Base-by-base conservation (phyloP, 352 stramenopile genomes). In the Pythium periplocum region DNA sequence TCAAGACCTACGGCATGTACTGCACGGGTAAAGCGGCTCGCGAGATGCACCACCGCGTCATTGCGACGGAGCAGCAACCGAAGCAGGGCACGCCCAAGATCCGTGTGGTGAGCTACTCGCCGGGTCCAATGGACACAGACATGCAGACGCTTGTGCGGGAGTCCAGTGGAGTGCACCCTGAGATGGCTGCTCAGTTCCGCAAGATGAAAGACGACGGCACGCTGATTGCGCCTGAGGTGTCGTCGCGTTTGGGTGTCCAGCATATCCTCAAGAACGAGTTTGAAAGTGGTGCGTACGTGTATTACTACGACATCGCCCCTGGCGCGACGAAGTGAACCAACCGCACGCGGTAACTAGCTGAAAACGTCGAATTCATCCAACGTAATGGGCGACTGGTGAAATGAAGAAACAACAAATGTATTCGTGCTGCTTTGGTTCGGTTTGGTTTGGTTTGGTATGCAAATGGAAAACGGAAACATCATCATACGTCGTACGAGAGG, bases 11-110 rank as follows among this genome's bases (percentile, higher is more conserved):
- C 47, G 73, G 78, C 31, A 60, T 86, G 31, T 96, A 96, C 53
- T 95, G 86, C 59, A 78, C 75, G 6, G 74, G 81, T 48, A 96
- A 96, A 53, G 81, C 84, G n/a, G 87, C 86, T 35, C 71, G 86
- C 26, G 86, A 96, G 58, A 96, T 96, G 87, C 87, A 93, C 49
- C 70, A 83, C 45, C 57, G 64, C 44, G 81, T 92, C 34, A 56
- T 95, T 33, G 83, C 78, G 1, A 59, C 68, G 32, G 85, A 93
- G 54, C 77, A 92, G 51, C 7, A 42, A 12, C 7, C 7, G 7
- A 12, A 8, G 7, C 7, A 42, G 7, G 12, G 7, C 38, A 12
- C 38, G 38, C 4, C 61, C 48, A 8, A 72, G 64, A 55, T 89
- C 9, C 75, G 73, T n/a, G 71, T 90, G 40, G 68, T 96, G 10